These are phyloP conservation scores for Suillus clintonianus DNA, from an alignment of 768 basidiomycete genomes.

Conservation along the genomic window DNA sequence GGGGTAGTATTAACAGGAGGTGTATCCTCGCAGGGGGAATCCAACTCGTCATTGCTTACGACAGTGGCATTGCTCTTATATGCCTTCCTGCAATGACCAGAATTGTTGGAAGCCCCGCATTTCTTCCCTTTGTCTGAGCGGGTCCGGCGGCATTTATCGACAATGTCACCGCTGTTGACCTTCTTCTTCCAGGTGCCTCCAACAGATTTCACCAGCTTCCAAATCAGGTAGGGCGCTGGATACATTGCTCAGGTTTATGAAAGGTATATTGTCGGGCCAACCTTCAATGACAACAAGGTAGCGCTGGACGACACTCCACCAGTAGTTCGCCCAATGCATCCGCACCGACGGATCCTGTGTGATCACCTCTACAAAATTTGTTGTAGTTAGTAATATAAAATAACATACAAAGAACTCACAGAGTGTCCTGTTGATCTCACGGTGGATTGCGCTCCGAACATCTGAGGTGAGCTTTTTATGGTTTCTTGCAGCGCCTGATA, in stretches of 20 bases:
- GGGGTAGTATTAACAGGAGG: no score
- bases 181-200: neutral
- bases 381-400: neutral
- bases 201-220: neutral
- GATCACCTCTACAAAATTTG: neutral
- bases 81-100: neutral
- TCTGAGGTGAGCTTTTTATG: neutral
- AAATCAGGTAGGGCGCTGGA: constrained; percentile 2
- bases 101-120: neutral
- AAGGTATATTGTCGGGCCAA: constrained; percentile 1
- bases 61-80: neutral
- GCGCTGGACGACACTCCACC: neutral
- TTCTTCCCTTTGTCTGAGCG: constrained; percentile 6
- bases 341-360: neutral
- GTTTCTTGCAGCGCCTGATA: neutral
- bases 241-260: neutral
- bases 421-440: neutral
- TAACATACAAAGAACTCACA: neutral
- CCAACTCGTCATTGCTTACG: no score
- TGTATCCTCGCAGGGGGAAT: no score
- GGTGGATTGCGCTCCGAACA: constrained; percentile 1
- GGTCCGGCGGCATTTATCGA: neutral
- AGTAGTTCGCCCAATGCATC: constrained; percentile 8
- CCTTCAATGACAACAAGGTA: constrained; percentile 5
- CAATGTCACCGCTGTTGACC: neutral